Conservation (phyloP, 2,329 filamentous ascomycete species). For the Ceratocystis smalleyi region DNA sequence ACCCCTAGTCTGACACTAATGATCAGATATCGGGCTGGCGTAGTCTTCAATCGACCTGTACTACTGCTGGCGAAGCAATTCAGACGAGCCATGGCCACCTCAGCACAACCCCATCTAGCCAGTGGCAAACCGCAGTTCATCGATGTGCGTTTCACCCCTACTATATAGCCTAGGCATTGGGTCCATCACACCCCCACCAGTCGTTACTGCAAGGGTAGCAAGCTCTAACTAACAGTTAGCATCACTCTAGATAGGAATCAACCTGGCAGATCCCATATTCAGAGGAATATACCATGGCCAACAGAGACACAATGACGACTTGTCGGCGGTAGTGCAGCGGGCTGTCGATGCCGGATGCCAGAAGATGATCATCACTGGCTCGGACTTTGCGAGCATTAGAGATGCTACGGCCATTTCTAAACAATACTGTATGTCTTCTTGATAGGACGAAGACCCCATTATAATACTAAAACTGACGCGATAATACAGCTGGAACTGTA, state of each 20-base stretch:
- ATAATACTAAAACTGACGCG: constrained; percentile 15
- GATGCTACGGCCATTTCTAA: constrained; percentile 59
- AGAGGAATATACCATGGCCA: constrained; percentile 70
- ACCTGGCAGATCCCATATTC: constrained; percentile 85
- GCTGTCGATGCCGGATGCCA: constrained; percentile 63
- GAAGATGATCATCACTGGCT: constrained; percentile 89
- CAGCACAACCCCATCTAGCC: constrained; percentile 5
- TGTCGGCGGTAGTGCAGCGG: constrained; percentile 60
- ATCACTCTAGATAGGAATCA: constrained; percentile 65
- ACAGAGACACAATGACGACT: constrained; percentile 56
- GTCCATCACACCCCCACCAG: too few relatives aligned
- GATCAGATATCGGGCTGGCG: not conserved
- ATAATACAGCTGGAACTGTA: constrained; percentile 51
- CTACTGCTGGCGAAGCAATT: not conserved
- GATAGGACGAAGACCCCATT: not conserved
- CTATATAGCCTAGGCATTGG: too few relatives aligned
- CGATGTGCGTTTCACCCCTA: constrained; percentile 34
- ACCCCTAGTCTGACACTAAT: not conserved
- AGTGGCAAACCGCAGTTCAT: constrained; percentile 36
- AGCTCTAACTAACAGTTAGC: not conserved
- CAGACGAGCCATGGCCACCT: not conserved
- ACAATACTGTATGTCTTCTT: constrained; percentile 44
- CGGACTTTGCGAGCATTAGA: constrained; percentile 62
- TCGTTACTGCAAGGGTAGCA: too few relatives aligned
- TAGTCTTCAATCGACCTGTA: not conserved